A percentile compares a stretch with the other conserved stretches of the same genome.
phyloP scores from a whole-genome alignment of 2,329 filamentous ascomycete species.

The Scopulariopsis brevicaulis region DNA sequence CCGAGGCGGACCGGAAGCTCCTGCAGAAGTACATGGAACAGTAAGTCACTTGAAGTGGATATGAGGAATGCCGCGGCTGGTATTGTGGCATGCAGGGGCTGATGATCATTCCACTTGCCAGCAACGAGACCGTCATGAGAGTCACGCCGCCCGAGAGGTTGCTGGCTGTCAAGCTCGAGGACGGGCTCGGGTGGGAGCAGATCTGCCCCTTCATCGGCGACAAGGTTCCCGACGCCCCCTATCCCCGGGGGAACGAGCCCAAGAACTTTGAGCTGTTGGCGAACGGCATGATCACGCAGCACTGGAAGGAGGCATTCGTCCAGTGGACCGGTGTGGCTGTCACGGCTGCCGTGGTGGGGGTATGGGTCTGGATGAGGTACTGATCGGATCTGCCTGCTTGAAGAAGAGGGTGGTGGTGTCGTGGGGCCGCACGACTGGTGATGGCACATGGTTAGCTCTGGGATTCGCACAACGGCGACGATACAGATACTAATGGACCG shows the following conservation, averaged over 20 bases:
- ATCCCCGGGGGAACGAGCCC: slow-evolving; percentile 17
- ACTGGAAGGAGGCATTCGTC: background rate
- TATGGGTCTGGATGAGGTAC: background rate
- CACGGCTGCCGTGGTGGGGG: background rate
- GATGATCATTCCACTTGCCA: slow-evolving; percentile 4
- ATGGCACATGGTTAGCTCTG: too few species aligned
- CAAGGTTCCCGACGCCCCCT: slow-evolving; percentile 15
- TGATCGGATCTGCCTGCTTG: too few species aligned
- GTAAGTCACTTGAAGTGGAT: background rate
- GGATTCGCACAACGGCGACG: too few species aligned
- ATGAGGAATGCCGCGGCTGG: too few species aligned
- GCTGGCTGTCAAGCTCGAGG: slow-evolving; percentile 17
- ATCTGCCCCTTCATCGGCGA: slow-evolving; percentile 19
- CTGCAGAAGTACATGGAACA: slow-evolving; percentile 2
- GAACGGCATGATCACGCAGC: background rate
- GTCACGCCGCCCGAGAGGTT: slow-evolving; percentile 16
- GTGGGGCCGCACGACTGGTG: too few species aligned
- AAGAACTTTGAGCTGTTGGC: slow-evolving; percentile 14
- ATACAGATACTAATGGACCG: too few species aligned
- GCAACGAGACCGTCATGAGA: slow-evolving; percentile 13
- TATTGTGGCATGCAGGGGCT: too few species aligned
- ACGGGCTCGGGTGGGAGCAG: slow-evolving; percentile 22
- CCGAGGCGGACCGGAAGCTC: background rate
- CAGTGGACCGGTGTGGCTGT: background rate
- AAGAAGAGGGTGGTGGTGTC: too few species aligned